Conservation (phyloP, 176 grass and related monocot species). For the Themeda triandra region DNA sequence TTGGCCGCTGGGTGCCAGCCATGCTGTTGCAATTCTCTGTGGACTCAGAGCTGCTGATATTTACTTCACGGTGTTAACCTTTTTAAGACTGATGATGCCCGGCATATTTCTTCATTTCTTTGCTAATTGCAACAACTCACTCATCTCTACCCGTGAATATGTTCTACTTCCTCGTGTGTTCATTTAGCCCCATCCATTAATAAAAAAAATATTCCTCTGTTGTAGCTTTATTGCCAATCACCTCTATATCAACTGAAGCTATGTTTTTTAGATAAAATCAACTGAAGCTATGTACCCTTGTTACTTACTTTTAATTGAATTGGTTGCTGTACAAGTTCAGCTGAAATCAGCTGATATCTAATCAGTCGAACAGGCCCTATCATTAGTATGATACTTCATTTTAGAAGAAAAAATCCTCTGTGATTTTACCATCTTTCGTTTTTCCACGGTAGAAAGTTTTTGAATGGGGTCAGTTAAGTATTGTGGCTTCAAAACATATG, state of each 20-base stretch:
- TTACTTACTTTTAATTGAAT: not conserved
- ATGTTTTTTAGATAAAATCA: too few relatives aligned
- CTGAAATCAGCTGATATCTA: too few relatives aligned
- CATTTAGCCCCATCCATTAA: not conserved
- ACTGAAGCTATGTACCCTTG: not conserved
- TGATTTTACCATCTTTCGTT: not conserved
- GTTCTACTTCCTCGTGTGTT: not conserved
- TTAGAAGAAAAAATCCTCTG: not conserved
- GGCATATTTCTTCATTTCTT: not conserved
- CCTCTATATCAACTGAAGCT: not conserved
- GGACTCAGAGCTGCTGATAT: not conserved
- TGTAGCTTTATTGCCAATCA: not conserved
- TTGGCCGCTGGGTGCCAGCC: too few relatives aligned
- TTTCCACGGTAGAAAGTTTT: not conserved
- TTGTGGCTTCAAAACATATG: not conserved
- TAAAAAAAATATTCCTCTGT: not conserved
- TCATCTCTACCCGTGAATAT: not conserved
- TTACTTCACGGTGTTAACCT: not conserved
- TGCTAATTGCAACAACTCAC: not conserved
- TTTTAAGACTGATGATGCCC: not conserved
- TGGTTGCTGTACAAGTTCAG: too few relatives aligned
- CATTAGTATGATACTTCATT: not conserved
- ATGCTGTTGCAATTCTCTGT: not conserved
- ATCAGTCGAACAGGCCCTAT: too few relatives aligned
- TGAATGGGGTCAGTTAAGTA: not conserved